A percentile compares a stretch with the other conserved stretches of the same genome.
Conservation (phyloP, 2,329 filamentous ascomycete species). For the Pseudocercospora musae region DNA sequence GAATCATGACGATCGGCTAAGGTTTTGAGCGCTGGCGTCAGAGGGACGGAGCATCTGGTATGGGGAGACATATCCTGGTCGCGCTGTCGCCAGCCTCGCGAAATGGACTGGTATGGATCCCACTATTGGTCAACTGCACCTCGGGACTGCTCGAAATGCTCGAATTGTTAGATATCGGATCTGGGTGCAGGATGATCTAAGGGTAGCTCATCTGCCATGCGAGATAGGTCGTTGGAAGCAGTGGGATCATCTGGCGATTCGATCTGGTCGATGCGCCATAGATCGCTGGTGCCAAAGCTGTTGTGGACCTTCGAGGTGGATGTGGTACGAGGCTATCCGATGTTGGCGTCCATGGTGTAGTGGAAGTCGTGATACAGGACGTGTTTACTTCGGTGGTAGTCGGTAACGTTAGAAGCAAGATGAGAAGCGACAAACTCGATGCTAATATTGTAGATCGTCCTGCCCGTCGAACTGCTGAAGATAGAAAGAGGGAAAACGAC, state of each 20-base stretch:
- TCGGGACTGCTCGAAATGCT: background rate
- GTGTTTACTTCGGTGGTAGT: background rate
- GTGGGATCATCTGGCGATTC: background rate
- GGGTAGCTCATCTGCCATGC: background rate
- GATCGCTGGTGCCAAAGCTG: background rate
- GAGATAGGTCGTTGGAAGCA: background rate
- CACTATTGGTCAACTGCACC: background rate
- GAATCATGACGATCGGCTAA: background rate
- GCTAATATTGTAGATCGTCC: background rate
- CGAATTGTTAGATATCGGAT: background rate
- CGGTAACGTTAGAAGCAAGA: background rate
- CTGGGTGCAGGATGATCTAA: background rate
- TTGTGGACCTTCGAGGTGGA: background rate
- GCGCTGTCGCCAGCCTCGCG: background rate
- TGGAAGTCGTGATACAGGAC: background rate
- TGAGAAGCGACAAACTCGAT: background rate
- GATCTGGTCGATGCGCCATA: background rate
- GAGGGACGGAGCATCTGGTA: no score
- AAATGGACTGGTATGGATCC: background rate
- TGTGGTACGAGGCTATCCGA: background rate
- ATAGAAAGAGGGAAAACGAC: no score
- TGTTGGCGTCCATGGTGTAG: background rate
- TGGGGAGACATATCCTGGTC: background rate
- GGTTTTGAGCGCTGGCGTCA: background rate
- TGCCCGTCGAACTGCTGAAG: background rate